Evolutionary conservation across 2,329 filamentous ascomycete species (phyloP).

Genomic region (Colletotrichum sp.): DNA sequence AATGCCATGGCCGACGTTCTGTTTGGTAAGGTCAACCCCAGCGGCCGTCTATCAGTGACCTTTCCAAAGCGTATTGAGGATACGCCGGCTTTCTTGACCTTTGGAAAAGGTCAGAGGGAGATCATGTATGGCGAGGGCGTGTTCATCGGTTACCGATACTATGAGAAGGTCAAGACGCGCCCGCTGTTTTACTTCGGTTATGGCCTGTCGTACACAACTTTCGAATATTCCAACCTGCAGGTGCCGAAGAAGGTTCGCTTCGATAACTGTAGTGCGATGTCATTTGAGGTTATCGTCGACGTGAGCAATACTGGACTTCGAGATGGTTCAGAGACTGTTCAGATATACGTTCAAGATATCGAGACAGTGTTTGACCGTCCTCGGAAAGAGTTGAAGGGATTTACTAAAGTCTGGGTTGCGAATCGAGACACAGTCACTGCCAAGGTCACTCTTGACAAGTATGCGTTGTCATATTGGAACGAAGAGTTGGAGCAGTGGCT

Average conservation of each 20-base stretch:
- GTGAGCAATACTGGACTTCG: neutral
- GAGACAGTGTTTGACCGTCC: slow-evolving; percentile 37
- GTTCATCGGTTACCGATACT: slow-evolving; percentile 75
- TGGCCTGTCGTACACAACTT: slow-evolving; percentile 71
- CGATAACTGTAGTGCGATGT: neutral
- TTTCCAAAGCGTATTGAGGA: slow-evolving; percentile 68
- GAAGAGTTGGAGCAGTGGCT: neutral
- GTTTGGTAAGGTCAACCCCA: slow-evolving; percentile 31
- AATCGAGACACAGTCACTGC: slow-evolving; percentile 40
- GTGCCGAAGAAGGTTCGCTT: slow-evolving; percentile 24
- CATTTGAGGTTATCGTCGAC: neutral
- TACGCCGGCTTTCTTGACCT: slow-evolving; percentile 73
- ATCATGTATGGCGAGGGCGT: slow-evolving; percentile 75
- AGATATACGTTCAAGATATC: slow-evolving; percentile 47
- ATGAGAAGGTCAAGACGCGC: slow-evolving; percentile 52
- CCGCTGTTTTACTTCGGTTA: slow-evolving; percentile 72
- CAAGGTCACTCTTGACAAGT: neutral
- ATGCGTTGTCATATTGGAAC: neutral
- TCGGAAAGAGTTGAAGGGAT: slow-evolving; percentile 55
- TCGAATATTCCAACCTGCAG: slow-evolving; percentile 43
- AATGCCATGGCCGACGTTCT: slow-evolving; percentile 28
- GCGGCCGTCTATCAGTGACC: slow-evolving; percentile 73
- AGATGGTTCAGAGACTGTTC: neutral
- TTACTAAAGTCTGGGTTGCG: slow-evolving; percentile 55
- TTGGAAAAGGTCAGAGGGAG: slow-evolving; percentile 63